Evolutionary conservation across 805 yeast genomes (phyloP), one percentile per base, ranked within the genome.

Genomic region (Saccharomycopsis sp.): DNA sequence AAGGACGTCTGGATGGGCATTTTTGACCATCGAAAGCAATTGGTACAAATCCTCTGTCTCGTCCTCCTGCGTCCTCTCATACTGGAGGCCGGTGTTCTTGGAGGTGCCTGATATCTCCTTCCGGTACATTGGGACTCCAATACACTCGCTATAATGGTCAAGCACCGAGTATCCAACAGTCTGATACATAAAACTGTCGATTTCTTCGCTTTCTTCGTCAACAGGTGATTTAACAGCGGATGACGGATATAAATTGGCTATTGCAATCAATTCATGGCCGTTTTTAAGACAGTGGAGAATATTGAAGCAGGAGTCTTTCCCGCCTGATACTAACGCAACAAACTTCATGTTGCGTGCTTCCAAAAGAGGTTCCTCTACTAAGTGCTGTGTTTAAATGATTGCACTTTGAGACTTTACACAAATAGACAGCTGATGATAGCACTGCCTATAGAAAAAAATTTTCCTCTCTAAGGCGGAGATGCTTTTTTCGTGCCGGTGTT

Each of bases 141-240:
- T 73, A 65, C 96, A 88, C 60, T 84, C 77, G 2, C 79, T 73
- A 66, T 91, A 89, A 55, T 74, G 70, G 0, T 80, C 77, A 1
- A 94, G 76, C 2, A 87, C 81, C 61, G 87, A 89, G 69, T 88
- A 94, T 0, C 99, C 99, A 5, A 94, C 98, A 0, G 99, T 94
- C 71, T 94, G 99, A 70, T 89, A 94, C 99, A 94, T 94, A 67
- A 86, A 92, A 56, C 97, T 89, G 69, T 94, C 97, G 56, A 94
- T 73, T 69, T 94, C 99, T 60, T 66, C 20, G 65, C 56, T 18
- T 62, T 71, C 72, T 21, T 56, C 8, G 37, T 29, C 37, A 29
- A 12, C 12, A 29, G 5, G 5, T 29, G 37, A 7, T 29, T 29
- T 5, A 29, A 12, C 37, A 64, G 75, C 65, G 37, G 68, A 70